phyloP scores from a whole-genome alignment of 2,329 filamentous ascomycete genomes.

The Massarina eburnea region DNA sequence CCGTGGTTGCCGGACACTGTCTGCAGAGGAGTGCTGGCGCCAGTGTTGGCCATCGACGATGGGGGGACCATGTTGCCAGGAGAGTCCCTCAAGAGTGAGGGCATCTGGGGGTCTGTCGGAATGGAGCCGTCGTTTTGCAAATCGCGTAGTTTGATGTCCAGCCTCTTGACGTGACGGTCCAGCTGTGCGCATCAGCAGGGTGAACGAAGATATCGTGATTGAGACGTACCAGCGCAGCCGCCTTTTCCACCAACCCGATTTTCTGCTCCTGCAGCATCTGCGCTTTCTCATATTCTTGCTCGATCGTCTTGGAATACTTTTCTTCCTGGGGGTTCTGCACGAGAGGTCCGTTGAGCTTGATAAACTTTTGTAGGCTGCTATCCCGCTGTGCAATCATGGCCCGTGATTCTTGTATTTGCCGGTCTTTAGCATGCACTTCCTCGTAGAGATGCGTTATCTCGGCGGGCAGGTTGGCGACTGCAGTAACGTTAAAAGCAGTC shows the following conservation, averaged over 20 bases:
- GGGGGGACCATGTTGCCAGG: constrained; percentile 54
- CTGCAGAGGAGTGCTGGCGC: constrained; percentile 54
- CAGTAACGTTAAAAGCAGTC: constrained; percentile 11
- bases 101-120: constrained; percentile 59
- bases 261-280: constrained; percentile 76
- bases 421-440: constrained; percentile 79
- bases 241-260: constrained; percentile 67
- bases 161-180: constrained; percentile 64
- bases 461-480: constrained; percentile 75
- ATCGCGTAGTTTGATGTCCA: constrained; percentile 64
- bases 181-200: constrained; percentile 41
- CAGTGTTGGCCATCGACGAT: constrained; percentile 47
- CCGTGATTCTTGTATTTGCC: constrained; percentile 68
- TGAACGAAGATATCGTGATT: background rate
- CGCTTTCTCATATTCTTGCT: constrained; percentile 67
- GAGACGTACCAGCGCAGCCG: constrained; percentile 59
- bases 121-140: constrained; percentile 62
- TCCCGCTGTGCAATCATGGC: constrained; percentile 72
- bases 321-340: constrained; percentile 76
- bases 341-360: constrained; percentile 74
- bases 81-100: constrained; percentile 57
- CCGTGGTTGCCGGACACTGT: constrained; percentile 58
- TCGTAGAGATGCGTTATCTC: constrained; percentile 83
- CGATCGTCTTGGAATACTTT: constrained; percentile 64
- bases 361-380: constrained; percentile 76